Evolutionary conservation across 495 filamentous ascomycete genomes (phyloP).

Genomic region (Aspergillus saccharolyticus): DNA sequence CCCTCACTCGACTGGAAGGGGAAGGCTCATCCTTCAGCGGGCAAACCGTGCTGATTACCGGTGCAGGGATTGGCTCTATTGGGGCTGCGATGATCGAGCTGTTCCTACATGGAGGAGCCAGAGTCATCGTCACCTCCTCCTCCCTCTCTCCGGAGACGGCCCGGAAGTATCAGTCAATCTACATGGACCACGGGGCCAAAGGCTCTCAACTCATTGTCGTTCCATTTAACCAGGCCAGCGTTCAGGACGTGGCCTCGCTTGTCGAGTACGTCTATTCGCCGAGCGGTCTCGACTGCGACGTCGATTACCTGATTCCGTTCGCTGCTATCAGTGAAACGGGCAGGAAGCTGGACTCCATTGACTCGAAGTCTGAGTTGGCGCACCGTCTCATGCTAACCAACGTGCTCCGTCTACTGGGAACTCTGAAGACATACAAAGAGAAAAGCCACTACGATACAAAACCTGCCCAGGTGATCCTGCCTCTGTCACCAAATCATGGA

Average conservation of each 20-base stretch:
- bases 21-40: too few species aligned
- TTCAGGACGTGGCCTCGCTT: constrained; percentile 48
- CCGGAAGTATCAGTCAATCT: constrained; percentile 16
- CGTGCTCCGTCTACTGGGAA: constrained; percentile 78
- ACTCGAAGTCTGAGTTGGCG: constrained; percentile 93
- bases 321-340: constrained; percentile 94
- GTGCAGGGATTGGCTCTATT: constrained; percentile 24
- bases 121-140: constrained; percentile 26
- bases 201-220: constrained; percentile 20
- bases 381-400: constrained; percentile 99
- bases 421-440: constrained; percentile 81
- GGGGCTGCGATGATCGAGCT: constrained; percentile 13
- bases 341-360: constrained; percentile 90
- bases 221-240: constrained; percentile 30
- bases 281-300: constrained; percentile 95
- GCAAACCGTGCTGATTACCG: too few species aligned
- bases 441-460: constrained; percentile 80
- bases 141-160: constrained; percentile 1
- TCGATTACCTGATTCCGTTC: constrained; percentile 93
- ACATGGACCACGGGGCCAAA: constrained; percentile 13
- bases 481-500: constrained; percentile 92
- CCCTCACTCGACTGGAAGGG: too few species aligned
- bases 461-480: constrained; percentile 89
- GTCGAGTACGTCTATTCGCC: constrained; percentile 89
- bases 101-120: constrained; percentile 22